Percentiles rank a stretch among this genome's conserved stretches.
phyloP scores from a whole-genome alignment of 768 basidiomycete genomes.

The Trametes gibbosa region DNA sequence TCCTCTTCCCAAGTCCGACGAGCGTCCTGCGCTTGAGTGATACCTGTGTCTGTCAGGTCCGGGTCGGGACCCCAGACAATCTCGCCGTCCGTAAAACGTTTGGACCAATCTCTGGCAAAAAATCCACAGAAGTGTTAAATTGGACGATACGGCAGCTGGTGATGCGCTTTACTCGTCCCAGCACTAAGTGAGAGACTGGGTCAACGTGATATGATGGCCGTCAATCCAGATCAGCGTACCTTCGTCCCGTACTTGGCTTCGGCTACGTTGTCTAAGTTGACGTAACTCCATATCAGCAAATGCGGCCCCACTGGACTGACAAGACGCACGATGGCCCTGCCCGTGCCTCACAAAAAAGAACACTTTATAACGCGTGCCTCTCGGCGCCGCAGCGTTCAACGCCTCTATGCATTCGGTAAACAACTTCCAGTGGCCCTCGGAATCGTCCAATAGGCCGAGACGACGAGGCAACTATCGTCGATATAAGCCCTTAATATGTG shows the following conservation, averaged over 20 bases:
- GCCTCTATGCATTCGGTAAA: constrained; percentile 40
- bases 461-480: constrained; percentile 46
- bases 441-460: constrained; percentile 58
- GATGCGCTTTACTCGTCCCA: constrained; percentile 57
- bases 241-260: constrained; percentile 53
- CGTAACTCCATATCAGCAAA: background rate
- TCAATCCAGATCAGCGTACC: constrained; percentile 22
- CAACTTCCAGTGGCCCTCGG: constrained; percentile 47
- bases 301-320: background rate
- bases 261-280: constrained; percentile 74
- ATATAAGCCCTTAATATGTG: background rate
- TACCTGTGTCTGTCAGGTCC: constrained; percentile 55
- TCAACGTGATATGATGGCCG: background rate
- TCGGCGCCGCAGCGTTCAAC: constrained; percentile 44
- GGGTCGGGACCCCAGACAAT: constrained; percentile 77
- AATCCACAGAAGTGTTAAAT: background rate
- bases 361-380: constrained; percentile 52
- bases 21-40: constrained; percentile 50
- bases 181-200: constrained; percentile 26
- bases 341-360: constrained; percentile 70
- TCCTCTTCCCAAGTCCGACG: constrained; percentile 46
- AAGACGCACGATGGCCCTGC: constrained; percentile 61
- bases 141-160: background rate
- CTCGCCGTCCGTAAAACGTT: constrained; percentile 60
- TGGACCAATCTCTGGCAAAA: constrained; percentile 54